Evolutionary conservation across 257 asterid genomes (phyloP).

Genomic region (Solanum stenotomum): DNA sequence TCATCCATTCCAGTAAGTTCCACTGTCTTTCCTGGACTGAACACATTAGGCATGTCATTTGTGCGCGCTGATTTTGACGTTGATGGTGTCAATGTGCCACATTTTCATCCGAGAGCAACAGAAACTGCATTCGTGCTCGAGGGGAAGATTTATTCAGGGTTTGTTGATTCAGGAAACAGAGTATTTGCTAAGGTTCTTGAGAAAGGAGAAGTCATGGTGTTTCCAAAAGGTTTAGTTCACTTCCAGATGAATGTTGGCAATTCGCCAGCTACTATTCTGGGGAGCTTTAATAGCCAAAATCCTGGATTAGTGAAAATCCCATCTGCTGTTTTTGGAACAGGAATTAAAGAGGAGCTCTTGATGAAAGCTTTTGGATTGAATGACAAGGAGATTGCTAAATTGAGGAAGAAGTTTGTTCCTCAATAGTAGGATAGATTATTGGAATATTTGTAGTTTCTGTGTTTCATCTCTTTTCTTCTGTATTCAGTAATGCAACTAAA

Average conservation of each 20-base stretch:
- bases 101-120: conserved; percentile 75
- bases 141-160: conserved; percentile 65
- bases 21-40: conserved; percentile 55
- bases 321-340: conserved; percentile 56
- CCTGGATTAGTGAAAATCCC: conserved; percentile 67
- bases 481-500: neutral
- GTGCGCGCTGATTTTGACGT: conserved; percentile 60
- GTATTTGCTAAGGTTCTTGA: conserved; percentile 61
- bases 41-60: conserved; percentile 64
- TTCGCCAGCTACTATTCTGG: conserved; percentile 44
- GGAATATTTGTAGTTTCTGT: neutral
- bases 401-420: conserved; percentile 45
- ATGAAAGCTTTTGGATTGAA: conserved; percentile 65
- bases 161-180: conserved; percentile 49
- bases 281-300: conserved; percentile 70
- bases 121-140: conserved; percentile 63
- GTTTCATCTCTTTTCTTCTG: neutral
- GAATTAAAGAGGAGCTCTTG: conserved; percentile 44
- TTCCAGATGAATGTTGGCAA: conserved; percentile 74
- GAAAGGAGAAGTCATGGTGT: conserved; percentile 78
- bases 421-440: neutral
- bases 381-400: conserved; percentile 44
- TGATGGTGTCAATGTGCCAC: conserved; percentile 62
- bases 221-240: conserved; percentile 63
- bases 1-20: conserved; percentile 54